Percentiles rank a stretch among this genome's conserved stretches.
Evolutionary conservation across 441 rosid species (phyloP).

Genomic region (Populus hybrid): DNA sequence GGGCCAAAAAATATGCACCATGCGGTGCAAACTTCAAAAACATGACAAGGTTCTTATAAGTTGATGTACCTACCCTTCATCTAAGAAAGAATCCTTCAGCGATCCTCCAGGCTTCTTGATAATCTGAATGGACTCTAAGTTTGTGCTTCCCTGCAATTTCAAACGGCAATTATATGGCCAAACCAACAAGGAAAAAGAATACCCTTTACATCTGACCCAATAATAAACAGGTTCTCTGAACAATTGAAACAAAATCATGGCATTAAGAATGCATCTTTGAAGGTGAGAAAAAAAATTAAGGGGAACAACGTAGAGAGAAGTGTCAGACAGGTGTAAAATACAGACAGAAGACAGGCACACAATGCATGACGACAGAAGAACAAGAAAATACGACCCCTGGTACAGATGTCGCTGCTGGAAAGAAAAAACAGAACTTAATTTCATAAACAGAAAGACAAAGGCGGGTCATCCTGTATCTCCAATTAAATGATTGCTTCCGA

Average conservation of each 20-base stretch:
- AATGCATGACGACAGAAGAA: not conserved
- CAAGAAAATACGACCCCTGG: not conserved
- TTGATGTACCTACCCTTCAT: constrained; percentile 67
- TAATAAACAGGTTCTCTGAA: not conserved
- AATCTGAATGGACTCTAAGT: constrained; percentile 83
- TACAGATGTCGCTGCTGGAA: not conserved
- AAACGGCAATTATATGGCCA: not conserved
- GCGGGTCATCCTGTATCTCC: not conserved
- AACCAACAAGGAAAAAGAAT: not conserved
- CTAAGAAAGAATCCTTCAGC: constrained; percentile 76
- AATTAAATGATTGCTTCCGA: not conserved
- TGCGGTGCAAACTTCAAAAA: not conserved
- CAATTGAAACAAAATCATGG: not conserved
- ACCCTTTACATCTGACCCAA: not conserved
- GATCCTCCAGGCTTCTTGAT: constrained; percentile 95
- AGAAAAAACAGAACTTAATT: not conserved
- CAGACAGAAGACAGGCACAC: not conserved
- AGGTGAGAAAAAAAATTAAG: not conserved
- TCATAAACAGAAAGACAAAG: not conserved
- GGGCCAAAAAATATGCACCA: not conserved
- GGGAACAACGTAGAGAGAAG: not conserved
- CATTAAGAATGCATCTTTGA: not conserved
- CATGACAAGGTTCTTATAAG: not conserved
- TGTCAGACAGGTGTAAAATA: not conserved
- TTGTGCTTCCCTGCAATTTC: constrained; percentile 73